Evolutionary conservation across 371 early-diverging fungal species (phyloP).

Genomic region (Rhizopus delemar): DNA sequence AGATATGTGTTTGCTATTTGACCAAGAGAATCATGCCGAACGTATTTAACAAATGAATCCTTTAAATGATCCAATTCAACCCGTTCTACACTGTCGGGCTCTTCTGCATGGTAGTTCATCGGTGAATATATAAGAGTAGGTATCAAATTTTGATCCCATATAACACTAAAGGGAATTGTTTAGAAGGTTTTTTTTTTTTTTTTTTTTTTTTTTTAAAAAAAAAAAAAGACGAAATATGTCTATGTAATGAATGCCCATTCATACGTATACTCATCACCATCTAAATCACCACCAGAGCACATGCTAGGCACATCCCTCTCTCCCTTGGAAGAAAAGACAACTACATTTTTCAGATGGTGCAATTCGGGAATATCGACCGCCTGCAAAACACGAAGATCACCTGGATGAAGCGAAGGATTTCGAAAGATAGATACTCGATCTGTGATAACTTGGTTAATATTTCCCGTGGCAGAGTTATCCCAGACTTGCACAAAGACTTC

Average conservation of each 20-base stretch:
- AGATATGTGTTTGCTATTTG: slow-evolving; percentile 78
- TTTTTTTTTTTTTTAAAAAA: too few relatives aligned
- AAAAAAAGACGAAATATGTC: too few relatives aligned
- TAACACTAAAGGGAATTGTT: slow-evolving; percentile 36
- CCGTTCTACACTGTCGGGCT: slow-evolving; percentile 44
- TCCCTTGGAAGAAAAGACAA: slow-evolving; percentile 80
- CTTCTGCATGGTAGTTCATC: slow-evolving; percentile 62
- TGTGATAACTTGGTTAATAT: slow-evolving; percentile 32
- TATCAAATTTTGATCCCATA: slow-evolving; percentile 72
- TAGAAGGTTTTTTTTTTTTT: background rate
- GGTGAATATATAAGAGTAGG: slow-evolving; percentile 49
- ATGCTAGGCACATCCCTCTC: slow-evolving; percentile 73
- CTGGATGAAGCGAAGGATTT: slow-evolving; percentile 83
- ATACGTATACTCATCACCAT: slow-evolving; percentile 77
- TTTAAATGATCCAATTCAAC: slow-evolving; percentile 53
- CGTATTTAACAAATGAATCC: slow-evolving; percentile 73
- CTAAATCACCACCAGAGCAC: slow-evolving; percentile 85
- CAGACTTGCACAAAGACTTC: slow-evolving; percentile 71
- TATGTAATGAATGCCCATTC: background rate
- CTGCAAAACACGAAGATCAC: slow-evolving; percentile 72
- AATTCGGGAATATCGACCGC: slow-evolving; percentile 67
- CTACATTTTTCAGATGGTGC: slow-evolving; percentile 65
- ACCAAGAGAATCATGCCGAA: slow-evolving; percentile 74
- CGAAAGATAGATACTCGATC: slow-evolving; percentile 61
- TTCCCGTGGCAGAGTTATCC: slow-evolving; percentile 17